phyloP scores from a whole-genome alignment of 129 eudicot species.

The Logfia minima region DNA sequence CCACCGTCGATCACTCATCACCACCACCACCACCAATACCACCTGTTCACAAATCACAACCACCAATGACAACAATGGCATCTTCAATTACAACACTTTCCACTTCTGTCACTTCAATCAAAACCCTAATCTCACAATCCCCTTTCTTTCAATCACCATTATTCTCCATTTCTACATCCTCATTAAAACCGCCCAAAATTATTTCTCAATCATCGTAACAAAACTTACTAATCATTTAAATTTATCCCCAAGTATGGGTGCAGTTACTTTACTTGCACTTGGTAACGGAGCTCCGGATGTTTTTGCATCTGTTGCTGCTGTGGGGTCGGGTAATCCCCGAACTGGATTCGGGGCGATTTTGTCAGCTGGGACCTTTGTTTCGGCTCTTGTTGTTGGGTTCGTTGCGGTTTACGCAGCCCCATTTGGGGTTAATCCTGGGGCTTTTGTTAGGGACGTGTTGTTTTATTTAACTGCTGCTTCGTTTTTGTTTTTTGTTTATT shows the following conservation, averaged over 20 bases:
- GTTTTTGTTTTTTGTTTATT: slow-evolving; percentile 73
- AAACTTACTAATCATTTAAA: slow-evolving; percentile 54
- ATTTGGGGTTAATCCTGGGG: slow-evolving; percentile 59
- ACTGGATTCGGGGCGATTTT: slow-evolving; percentile 89
- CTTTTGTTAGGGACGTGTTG: slow-evolving; percentile 78
- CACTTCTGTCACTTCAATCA: slow-evolving; percentile 58
- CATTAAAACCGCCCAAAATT: slow-evolving; percentile 72
- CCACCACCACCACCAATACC: slow-evolving; percentile 37
- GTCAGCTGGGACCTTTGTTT: slow-evolving; percentile 87
- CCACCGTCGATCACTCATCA: slow-evolving; percentile 63
- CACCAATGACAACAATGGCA: slow-evolving; percentile 39
- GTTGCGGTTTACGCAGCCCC: slow-evolving; percentile 90
- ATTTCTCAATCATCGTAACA: slow-evolving; percentile 69
- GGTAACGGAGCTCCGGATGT: slow-evolving; percentile 98
- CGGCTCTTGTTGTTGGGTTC: slow-evolving; percentile 83
- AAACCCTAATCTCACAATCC: slow-evolving; percentile 52
- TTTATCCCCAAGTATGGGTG: slow-evolving; percentile 72
- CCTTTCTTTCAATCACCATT: slow-evolving; percentile 52
- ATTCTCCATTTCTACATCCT: slow-evolving; percentile 69
- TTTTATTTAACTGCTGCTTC: slow-evolving; percentile 72
- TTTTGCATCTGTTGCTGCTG: slow-evolving; percentile 84
- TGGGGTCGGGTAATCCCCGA: slow-evolving; percentile 60
- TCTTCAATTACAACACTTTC: slow-evolving; percentile 62
- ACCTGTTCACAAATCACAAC: slow-evolving; percentile 37
- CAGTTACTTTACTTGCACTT: slow-evolving; percentile 79